Percentiles rank a stretch among this genome's conserved stretches.
phyloP scores from a whole-genome alignment of 2,329 filamentous ascomycete genomes.

The Podosphaera xanthii region DNA sequence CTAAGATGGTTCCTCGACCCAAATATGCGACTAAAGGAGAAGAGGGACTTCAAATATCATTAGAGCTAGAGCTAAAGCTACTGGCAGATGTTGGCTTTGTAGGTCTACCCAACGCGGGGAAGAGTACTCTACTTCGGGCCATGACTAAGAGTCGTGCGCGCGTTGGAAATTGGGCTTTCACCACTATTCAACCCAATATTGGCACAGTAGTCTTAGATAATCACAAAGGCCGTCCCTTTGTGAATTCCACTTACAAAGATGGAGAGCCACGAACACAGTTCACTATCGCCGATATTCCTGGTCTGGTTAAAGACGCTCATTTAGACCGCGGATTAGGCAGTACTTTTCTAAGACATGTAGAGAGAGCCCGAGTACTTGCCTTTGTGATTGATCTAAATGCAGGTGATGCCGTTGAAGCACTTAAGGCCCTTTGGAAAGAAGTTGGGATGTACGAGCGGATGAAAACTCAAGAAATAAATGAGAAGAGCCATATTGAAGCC shows the following conservation, averaged over 20 bases:
- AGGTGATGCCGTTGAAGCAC: slow-evolving; percentile 54
- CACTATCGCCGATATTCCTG: slow-evolving; percentile 88
- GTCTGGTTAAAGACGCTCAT: slow-evolving; percentile 78
- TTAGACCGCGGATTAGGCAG: slow-evolving; percentile 78
- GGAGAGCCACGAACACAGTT: slow-evolving; percentile 49
- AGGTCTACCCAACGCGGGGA: slow-evolving; percentile 85
- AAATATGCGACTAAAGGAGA: slow-evolving; percentile 81
- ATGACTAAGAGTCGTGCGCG: slow-evolving; percentile 74
- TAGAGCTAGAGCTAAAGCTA: slow-evolving; percentile 83
- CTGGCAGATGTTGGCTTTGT: slow-evolving; percentile 89
- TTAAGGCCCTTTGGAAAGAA: slow-evolving; percentile 74
- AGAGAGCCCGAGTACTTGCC: slow-evolving; percentile 75
- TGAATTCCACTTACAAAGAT: slow-evolving; percentile 21
- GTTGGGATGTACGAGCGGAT: slow-evolving; percentile 55
- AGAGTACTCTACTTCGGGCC: slow-evolving; percentile 73
- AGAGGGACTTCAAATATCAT: slow-evolving; percentile 48
- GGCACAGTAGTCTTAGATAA: slow-evolving; percentile 87
- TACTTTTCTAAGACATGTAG: slow-evolving; percentile 80
- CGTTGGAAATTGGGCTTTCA: slow-evolving; percentile 91
- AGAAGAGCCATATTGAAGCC: slow-evolving; percentile 40
- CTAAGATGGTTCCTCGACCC: slow-evolving; percentile 49
- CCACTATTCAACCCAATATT: slow-evolving; percentile 82
- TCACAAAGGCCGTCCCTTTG: slow-evolving; percentile 48
- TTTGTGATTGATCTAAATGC: slow-evolving; percentile 77
- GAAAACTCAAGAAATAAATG: slow-evolving; percentile 50